phyloP scores from a whole-genome alignment of 2,329 filamentous ascomycete species.

The Aspergillus amoenus region DNA sequence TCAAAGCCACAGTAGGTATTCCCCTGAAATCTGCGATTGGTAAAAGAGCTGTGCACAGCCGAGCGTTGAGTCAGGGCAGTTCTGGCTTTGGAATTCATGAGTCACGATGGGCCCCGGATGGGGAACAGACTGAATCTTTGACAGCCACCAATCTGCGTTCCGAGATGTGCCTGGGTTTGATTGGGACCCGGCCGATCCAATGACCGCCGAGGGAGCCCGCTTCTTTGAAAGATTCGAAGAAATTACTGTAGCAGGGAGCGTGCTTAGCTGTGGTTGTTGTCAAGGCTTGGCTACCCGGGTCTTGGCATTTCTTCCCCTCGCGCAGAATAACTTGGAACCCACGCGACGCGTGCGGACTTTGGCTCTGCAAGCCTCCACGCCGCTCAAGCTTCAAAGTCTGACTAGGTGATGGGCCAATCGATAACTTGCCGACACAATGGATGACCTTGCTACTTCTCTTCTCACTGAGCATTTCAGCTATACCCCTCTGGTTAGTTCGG shows the following conservation, averaged over 20 bases:
- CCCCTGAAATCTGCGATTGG: not conserved
- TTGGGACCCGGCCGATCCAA: too few relatives aligned
- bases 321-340: conserved; percentile 11
- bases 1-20: not conserved
- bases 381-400: not conserved
- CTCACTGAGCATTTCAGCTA: conserved; percentile 96
- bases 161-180: too few relatives aligned
- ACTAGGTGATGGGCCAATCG: conserved; percentile 10
- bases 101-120: not conserved
- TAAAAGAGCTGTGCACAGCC: not conserved
- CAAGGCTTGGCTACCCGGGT: not conserved
- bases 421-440: conserved; percentile 33
- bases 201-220: too few relatives aligned
- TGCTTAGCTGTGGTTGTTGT: not conserved
- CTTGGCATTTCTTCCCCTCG: conserved; percentile 8
- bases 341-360: conserved; percentile 19
- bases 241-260: too few relatives aligned
- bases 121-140: not conserved
- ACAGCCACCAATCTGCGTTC: not conserved
- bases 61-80: not conserved
- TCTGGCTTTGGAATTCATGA: not conserved
- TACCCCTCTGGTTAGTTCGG: conserved; percentile 73
- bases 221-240: too few relatives aligned
- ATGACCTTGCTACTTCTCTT: conserved; percentile 56
- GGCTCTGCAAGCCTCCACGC: not conserved